Base-by-base conservation (phyloP, 345 rosid species). In the Laguncularia racemosa region DNA sequence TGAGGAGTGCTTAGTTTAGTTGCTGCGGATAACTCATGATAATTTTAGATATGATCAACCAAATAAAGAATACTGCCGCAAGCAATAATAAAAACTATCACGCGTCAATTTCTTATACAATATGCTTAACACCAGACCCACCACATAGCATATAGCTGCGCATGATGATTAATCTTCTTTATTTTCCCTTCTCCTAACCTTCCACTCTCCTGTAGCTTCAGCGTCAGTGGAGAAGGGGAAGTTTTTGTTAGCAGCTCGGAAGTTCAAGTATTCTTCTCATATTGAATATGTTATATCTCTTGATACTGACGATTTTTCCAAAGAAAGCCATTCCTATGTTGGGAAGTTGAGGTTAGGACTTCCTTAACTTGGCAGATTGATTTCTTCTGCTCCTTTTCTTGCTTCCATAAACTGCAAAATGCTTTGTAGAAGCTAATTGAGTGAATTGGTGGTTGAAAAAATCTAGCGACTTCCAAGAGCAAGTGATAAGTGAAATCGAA, bases 241-340 rank as follows among this genome's bases (percentile, higher is more conserved):
- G 79, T 79, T 88, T 81, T 87, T 88, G 56, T 78, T 88, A 60
- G 96, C 92, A 45, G 92, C 96, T 28, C 65, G 86, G 46, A 81
- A 86, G 73, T 81, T 63, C 58, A 78, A 88, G 75, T 71, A 75
- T 13, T 89, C 89, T 51, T 79, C 84, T 62, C 83, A 81, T 72
- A 77, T 76, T 2, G 96, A 84, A 61, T 88, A 88, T 70, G 76
- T 88, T 44, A 81, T 88, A 56, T 83, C 96, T 46, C 89, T 88
- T 68, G 84, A 83, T 71, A 78, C 83, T 16, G 77, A 78, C 57
- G 96, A 88, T 57, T 46, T 85, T 72, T 84, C 96, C 50, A 91
- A 88, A 79, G 89, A 84, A 66, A 88, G 92, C 50, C 82, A 85
- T 68, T 85, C 89, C 15, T 88, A 84, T 51, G 81, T 84, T 13